phyloP scores from a whole-genome alignment of 2,329 filamentous ascomycete genomes.

The Fusarium pilosicola region DNA sequence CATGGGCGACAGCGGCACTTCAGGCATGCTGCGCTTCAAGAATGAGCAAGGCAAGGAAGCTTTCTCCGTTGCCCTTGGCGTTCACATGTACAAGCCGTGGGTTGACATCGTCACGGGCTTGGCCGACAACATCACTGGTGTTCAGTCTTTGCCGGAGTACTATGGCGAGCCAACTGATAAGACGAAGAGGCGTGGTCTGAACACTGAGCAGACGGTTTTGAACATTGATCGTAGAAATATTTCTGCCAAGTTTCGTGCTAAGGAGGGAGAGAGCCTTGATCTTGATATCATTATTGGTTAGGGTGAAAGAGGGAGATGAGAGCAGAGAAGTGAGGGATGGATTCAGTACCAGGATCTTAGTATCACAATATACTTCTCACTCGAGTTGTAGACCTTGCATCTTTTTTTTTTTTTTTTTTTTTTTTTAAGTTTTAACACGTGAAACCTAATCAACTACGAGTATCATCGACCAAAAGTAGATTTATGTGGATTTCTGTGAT shows the following conservation, averaged over 20 bases:
- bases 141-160: slow-evolving; percentile 34
- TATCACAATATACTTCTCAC: background rate
- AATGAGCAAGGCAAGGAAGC: slow-evolving; percentile 33
- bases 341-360: background rate
- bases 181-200: background rate
- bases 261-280: slow-evolving; percentile 31
- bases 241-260: slow-evolving; percentile 21
- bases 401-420: too few relatives aligned
- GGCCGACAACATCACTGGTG: slow-evolving; percentile 26
- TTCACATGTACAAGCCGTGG: slow-evolving; percentile 39
- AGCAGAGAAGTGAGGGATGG: too few relatives aligned
- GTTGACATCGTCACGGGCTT: slow-evolving; percentile 31
- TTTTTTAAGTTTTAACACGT: too few relatives aligned
- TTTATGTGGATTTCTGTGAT: too few relatives aligned
- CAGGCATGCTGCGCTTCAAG: slow-evolving; percentile 36
- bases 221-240: slow-evolving; percentile 32
- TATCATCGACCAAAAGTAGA: too few relatives aligned
- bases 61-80: slow-evolving; percentile 32
- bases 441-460: too few relatives aligned
- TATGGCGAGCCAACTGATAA: slow-evolving; percentile 23
- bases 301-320: too few relatives aligned
- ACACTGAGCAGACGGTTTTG: slow-evolving; percentile 25
- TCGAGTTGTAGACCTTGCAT: too few relatives aligned
- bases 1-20: slow-evolving; percentile 34
- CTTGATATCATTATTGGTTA: slow-evolving; percentile 29